Evolutionary conservation across 768 basidiomycete genomes (phyloP).

Genomic region (Lactifluus hygrophoroides): DNA sequence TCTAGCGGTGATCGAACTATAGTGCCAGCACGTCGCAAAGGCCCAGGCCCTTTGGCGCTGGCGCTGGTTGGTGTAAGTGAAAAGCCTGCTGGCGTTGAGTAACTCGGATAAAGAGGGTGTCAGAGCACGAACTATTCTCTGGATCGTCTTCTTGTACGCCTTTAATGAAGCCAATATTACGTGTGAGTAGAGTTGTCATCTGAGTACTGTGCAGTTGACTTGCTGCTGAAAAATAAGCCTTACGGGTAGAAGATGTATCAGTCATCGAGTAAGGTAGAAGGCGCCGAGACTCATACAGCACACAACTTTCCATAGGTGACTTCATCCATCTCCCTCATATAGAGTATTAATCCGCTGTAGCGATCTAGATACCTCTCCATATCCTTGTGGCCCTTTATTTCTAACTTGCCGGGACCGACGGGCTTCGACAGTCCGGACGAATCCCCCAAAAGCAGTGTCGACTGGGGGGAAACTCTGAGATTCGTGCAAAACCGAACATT

Average conservation of each 20-base stretch:
- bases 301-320: conserved; percentile 79
- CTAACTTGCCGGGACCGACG: conserved; percentile 36
- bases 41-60: conserved; percentile 41
- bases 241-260: neutral
- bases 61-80: conserved; percentile 29
- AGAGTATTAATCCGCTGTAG: conserved; percentile 85
- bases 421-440: conserved; percentile 45
- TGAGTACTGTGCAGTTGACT: conserved; percentile 79
- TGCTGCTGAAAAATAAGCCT: conserved; percentile 87
- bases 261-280: neutral
- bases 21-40: conserved; percentile 77
- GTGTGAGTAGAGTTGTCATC: conserved; percentile 61
- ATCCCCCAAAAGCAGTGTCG: conserved; percentile 59
- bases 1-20: conserved; percentile 75
- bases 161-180: conserved; percentile 52
- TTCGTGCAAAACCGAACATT: neutral
- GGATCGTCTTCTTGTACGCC: conserved; percentile 70
- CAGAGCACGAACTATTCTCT: conserved; percentile 28
- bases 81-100: conserved; percentile 18
- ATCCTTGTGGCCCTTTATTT: conserved; percentile 52
- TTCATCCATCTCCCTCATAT: conserved; percentile 96
- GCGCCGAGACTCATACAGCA: conserved; percentile 47
- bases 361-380: conserved; percentile 80
- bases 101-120: neutral
- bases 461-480: conserved; percentile 32